A percentile compares a stretch with the other conserved stretches of the same genome.
phyloP scores from a whole-genome alignment of 2,329 filamentous ascomycete genomes.

The Colletotrichum brevisporum region DNA sequence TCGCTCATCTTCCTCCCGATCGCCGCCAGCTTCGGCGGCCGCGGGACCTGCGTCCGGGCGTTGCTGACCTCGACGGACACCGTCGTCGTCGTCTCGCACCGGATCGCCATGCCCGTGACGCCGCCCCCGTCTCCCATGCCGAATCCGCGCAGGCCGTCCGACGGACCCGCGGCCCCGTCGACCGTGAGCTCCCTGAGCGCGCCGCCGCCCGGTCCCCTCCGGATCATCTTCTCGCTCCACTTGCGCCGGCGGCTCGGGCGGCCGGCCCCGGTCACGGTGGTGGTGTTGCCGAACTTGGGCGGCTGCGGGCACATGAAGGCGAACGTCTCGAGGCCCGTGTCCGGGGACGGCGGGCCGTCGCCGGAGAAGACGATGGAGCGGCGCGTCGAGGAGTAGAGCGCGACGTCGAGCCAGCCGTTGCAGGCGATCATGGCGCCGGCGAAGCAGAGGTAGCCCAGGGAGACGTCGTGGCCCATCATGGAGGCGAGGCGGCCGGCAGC shows the following conservation, averaged over 20 bases:
- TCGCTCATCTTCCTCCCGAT: conserved; percentile 26
- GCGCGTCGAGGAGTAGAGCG: conserved; percentile 67
- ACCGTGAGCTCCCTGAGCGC: conserved; percentile 11
- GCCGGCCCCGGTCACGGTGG: conserved; percentile 47
- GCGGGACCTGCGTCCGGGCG: neutral
- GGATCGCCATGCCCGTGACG: conserved; percentile 52
- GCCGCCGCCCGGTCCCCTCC: conserved; percentile 7
- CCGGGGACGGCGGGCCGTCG: conserved; percentile 55
- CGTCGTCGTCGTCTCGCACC: conserved; percentile 59
- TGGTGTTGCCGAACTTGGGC: conserved; percentile 58
- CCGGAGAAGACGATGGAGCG: conserved; percentile 64
- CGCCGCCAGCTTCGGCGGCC: conserved; percentile 11
- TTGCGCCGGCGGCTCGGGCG: conserved; percentile 23
- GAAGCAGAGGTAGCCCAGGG: conserved; percentile 69
- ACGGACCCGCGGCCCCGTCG: conserved; percentile 45
- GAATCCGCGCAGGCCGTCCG: conserved; percentile 51
- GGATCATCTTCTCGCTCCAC: conserved; percentile 39
- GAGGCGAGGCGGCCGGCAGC: conserved; percentile 74
- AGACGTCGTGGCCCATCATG: conserved; percentile 68
- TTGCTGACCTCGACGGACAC: conserved; percentile 55
- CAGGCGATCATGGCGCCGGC: conserved; percentile 71
- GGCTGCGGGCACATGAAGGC: conserved; percentile 61
- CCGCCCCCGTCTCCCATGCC: conserved; percentile 44
- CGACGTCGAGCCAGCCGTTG: conserved; percentile 69
- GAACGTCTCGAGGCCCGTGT: conserved; percentile 67